Base-by-base conservation (phyloP, 192 early-diverging fungal genomes). In the Spizellomyces sp. region DNA sequence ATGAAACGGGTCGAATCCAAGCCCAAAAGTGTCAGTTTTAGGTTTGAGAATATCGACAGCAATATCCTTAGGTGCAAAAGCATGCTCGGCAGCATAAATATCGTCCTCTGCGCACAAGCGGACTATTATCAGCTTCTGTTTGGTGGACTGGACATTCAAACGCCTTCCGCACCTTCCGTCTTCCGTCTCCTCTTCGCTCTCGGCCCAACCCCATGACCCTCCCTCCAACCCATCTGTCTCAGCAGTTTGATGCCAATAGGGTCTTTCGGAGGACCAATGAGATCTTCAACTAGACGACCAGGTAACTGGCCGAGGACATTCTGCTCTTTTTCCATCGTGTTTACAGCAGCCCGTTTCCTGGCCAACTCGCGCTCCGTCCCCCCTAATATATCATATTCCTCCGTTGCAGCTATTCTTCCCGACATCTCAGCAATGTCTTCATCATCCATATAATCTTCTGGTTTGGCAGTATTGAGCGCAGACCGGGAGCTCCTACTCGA, bases 401-500 rank as follows among this genome's bases (percentile, higher is more conserved):
- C 86, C 0, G 88, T 90, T 9, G 88, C 73, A 8, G 79, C 77
- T 8, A 93, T 73, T 3, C 76, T 64, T 83, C 83, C 89, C 88
- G 70, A 9, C 12, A 50, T 15, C 15, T 56, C 93, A 66, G 87
- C 88, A 19, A 93, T 67, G 67, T 99, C 97, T 70, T 99, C 95
- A 6, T 96, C 94, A 79, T 99, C 97, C 97, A 99, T 99, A 67
- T 88, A 97, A 69, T 99, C 96, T 67, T 96, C 92, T 22, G 90
- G 88, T 12, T 76, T 55, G 12, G 77, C 62, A 71, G 62, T 54
- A 47, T n/a, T 71, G 48, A 81, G 47, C 64, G 70, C 56, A 6
- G 80, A 80, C 10, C 94, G 86, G 6, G 83, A 83, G 36, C 64
- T 75, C 45, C 93, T 84, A 8, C 91, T 92, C 1, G 95, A 95